Conservation (phyloP, 805 yeast genomes). For the Teunomyces gatunensis region DNA sequence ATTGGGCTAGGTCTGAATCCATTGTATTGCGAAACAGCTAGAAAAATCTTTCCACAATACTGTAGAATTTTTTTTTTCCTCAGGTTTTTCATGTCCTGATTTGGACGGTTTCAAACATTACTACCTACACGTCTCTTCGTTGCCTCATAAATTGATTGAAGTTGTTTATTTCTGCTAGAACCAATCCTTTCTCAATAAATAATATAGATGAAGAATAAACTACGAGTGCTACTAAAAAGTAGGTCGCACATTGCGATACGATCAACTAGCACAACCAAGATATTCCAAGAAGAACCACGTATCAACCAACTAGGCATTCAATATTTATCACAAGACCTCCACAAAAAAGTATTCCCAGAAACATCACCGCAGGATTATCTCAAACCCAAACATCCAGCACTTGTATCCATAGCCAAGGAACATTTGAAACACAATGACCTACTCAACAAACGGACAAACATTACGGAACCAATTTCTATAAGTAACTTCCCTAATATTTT, state of each 20-base stretch:
- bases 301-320: constrained; percentile 81
- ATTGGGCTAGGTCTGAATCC: not conserved
- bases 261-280: not conserved
- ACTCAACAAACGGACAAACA: constrained; percentile 70
- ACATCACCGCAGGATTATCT: constrained; percentile 23
- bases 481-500: constrained; percentile 67
- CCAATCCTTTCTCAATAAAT: not conserved
- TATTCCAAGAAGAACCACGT: constrained; percentile 36
- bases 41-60: not conserved
- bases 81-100: constrained; percentile 1
- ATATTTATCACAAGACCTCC: constrained; percentile 60
- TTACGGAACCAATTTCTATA: constrained; percentile 54
- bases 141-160: not conserved
- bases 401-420: constrained; percentile 50
- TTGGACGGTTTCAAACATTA: constrained; percentile 1
- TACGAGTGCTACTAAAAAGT: not conserved
- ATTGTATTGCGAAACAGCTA: not conserved
- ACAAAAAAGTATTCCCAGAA: constrained; percentile 57
- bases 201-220: not conserved
- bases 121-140: not conserved
- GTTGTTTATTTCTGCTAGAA: not conserved
- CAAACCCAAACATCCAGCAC: constrained; percentile 28
- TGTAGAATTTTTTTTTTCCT: not conserved
- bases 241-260: not conserved
- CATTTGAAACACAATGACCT: constrained; percentile 63